Evolutionary conservation across 2,329 filamentous ascomycete genomes (phyloP).

Genomic region (Penicillium freii): DNA sequence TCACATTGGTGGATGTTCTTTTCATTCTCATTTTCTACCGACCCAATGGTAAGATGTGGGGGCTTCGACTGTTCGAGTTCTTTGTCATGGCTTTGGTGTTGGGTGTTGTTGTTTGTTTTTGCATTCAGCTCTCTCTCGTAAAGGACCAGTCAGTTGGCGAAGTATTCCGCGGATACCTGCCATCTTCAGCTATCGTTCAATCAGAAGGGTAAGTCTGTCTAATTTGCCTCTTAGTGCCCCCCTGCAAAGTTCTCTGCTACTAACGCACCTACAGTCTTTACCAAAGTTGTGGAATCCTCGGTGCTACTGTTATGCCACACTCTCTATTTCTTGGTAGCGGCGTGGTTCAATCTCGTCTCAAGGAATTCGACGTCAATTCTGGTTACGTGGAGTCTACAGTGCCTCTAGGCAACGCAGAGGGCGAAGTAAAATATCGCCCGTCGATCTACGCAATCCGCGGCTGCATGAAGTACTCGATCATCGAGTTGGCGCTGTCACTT

Average conservation of each 20-base stretch:
- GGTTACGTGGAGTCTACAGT: slow-evolving; percentile 36
- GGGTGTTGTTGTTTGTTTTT: slow-evolving; percentile 57
- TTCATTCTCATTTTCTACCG: slow-evolving; percentile 57
- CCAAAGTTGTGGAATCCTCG: slow-evolving; percentile 54
- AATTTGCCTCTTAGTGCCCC: background rate
- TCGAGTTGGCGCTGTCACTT: slow-evolving; percentile 68
- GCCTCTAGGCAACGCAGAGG: slow-evolving; percentile 36
- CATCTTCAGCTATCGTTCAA: slow-evolving; percentile 52
- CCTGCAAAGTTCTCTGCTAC: background rate
- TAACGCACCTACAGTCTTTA: slow-evolving; percentile 44
- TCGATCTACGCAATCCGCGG: slow-evolving; percentile 69
- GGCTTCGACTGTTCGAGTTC: slow-evolving; percentile 53
- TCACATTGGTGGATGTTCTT: slow-evolving; percentile 56
- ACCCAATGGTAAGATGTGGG: slow-evolving; percentile 52
- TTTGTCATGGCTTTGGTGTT: slow-evolving; percentile 56
- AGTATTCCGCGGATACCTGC: slow-evolving; percentile 56
- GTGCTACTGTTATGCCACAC: slow-evolving; percentile 60
- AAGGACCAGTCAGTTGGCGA: slow-evolving; percentile 50
- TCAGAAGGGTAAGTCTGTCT: slow-evolving; percentile 47
- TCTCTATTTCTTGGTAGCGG: slow-evolving; percentile 58
- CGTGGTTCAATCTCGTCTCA: slow-evolving; percentile 54
- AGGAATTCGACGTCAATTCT: slow-evolving; percentile 47
- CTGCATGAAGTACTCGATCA: slow-evolving; percentile 70
- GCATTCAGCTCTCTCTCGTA: slow-evolving; percentile 56
- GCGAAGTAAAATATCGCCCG: slow-evolving; percentile 65